Evolutionary conservation across 345 rosid species (phyloP).

Genomic region (Toxicodendron radicans): DNA sequence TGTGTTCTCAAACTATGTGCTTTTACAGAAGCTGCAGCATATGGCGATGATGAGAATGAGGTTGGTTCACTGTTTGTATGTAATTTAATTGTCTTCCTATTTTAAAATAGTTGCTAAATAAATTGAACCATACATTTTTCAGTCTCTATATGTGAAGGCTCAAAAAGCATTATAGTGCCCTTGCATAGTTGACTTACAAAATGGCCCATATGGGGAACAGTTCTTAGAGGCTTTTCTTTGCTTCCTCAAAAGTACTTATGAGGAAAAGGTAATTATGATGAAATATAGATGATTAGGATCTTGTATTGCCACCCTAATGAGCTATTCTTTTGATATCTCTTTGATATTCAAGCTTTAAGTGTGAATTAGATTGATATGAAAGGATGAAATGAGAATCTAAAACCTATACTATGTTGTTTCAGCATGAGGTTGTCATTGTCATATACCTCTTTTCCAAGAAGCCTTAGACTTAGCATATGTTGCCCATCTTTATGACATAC

Average conservation of each 20-base stretch:
- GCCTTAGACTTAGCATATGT: too few relatives aligned
- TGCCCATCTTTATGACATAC: neutral
- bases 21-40: constrained; percentile 77
- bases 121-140: constrained; percentile 32
- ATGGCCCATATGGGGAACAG: constrained; percentile 67
- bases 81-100: neutral
- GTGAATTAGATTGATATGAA: neutral
- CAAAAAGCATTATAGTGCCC: constrained; percentile 89
- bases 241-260: constrained; percentile 79
- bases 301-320: neutral
- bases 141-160: constrained; percentile 76
- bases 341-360: neutral
- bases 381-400: neutral
- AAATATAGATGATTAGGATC: neutral
- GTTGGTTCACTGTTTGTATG: constrained; percentile 26
- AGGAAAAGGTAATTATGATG: constrained; percentile 62
- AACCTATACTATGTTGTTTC: neutral
- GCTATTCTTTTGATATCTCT: neutral
- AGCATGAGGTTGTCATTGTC: too few relatives aligned
- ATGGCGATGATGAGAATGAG: constrained; percentile 58
- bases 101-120: constrained; percentile 4
- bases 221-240: constrained; percentile 88
- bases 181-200: constrained; percentile 78
- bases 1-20: constrained; percentile 3
- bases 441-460: too few relatives aligned